Conservation (phyloP, 2,329 filamentous ascomycete species). For the Thelonectria blattea region DNA sequence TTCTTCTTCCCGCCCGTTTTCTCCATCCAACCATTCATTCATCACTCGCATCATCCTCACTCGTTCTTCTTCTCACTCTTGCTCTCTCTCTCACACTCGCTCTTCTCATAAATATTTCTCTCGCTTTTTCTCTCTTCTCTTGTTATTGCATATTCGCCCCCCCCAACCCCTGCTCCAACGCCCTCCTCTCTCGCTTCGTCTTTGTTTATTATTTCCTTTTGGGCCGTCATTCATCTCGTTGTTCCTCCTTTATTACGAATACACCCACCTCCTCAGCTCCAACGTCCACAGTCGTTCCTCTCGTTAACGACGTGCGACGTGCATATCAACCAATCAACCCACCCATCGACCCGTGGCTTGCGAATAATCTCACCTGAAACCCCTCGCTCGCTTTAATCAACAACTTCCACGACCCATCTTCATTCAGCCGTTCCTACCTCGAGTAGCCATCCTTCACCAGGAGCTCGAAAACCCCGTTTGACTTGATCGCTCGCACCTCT, state of each 20-base stretch:
- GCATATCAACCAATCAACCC: constrained; percentile 3
- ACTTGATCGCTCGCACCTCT: not conserved
- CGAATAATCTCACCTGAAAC: not conserved
- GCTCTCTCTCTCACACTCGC: no score
- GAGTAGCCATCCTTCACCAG: not conserved
- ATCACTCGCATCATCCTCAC: not conserved
- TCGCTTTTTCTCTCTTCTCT: constrained; percentile 10
- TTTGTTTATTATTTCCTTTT: constrained; percentile 5
- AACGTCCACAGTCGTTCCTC: constrained; percentile 7
- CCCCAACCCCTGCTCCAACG: not conserved
- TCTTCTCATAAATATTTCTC: constrained; percentile 1
- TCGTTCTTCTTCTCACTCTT: not conserved
- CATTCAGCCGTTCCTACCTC: not conserved
- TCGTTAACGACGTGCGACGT: constrained; percentile 14
- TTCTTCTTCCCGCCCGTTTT: not conserved
- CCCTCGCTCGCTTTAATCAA: constrained; percentile 13
- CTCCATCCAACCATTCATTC: not conserved
- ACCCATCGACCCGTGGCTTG: not conserved
- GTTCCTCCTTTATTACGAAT: constrained; percentile 10
- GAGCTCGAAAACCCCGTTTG: not conserved
- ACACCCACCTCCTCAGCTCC: not conserved
- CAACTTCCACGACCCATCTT: not conserved
- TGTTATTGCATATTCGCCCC: no score
- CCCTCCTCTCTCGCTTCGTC: constrained; percentile 10
- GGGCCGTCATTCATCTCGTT: constrained; percentile 6